Base-by-base conservation (phyloP, 2,329 filamentous ascomycete species). In the Sporothrix humicola region DNA sequence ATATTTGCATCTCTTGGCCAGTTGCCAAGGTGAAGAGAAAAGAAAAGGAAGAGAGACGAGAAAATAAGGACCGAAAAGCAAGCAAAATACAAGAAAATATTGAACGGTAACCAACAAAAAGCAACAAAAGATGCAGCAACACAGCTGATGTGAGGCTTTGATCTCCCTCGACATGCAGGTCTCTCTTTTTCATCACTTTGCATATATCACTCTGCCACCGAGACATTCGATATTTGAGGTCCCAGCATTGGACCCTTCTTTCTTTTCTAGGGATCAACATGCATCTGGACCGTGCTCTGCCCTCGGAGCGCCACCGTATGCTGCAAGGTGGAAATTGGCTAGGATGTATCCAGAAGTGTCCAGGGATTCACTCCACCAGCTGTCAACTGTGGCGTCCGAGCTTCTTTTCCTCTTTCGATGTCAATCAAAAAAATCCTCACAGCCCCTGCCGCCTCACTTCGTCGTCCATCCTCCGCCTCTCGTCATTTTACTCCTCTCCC, bases 21-120 rank as follows among this genome's bases (percentile, higher is more conserved):
- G 65, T 68, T 68, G 65, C 65, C 65, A 68, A 52, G 65, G 65
- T 50, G 65, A 68, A 26, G 65, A 31, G 6, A 20, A n/a, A 9
- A 17, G 20, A 69, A 56, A 17, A 54, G 13, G 23, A 71, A 31
- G 1, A 8, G 59, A 48, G 2, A 20, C 26, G 17, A 63, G 13
- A 65, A 50, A 42, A 26, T 23, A 42, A 42, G 17, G 26, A 17
- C 20, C n/a, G 63, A 44, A 50, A 66, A 42, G 26, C 31, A 71
- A 71, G n/a, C 31, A 71, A 37, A 71, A 13, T 10, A 6, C 20
- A 10, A 10, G 37, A 66, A 70, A 65, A 20, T 26, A 65, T 20
- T 17, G n/a, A 26, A 63, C n/a, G 10, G 15, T 13, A 31, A 65
- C n/a, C 10, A 10, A 44, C 7, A 70, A 26, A 71, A 71, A 42